Percentiles rank a stretch among this genome's conserved stretches.
These are phyloP conservation scores for Psilocybe cubensis DNA, from an alignment of 768 basidiomycete species.

Conservation along the genomic window DNA sequence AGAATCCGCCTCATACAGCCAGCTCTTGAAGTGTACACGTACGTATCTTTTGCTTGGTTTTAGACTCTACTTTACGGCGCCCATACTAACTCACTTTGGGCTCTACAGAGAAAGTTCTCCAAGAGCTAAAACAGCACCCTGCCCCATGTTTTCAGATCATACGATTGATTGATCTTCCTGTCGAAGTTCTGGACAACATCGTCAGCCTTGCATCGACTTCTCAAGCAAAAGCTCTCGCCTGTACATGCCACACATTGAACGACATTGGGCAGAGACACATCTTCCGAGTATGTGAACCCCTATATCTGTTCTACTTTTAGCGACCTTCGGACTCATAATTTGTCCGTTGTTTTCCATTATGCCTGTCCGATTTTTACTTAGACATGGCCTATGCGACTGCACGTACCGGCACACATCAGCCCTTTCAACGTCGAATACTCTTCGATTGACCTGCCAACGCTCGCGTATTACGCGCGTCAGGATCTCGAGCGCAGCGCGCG, in stretches of 20 bases:
- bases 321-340: not conserved
- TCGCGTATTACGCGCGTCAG: conserved; percentile 17
- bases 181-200: conserved; percentile 24
- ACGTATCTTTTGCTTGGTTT: conserved; percentile 2
- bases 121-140: conserved; percentile 22
- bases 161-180: conserved; percentile 19
- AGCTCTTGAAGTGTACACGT: conserved; percentile 23
- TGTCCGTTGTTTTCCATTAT: too few relatives aligned
- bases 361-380: not conserved
- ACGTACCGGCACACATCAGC: conserved; percentile 19
- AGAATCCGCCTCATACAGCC: conserved; percentile 16
- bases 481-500: conserved; percentile 19
- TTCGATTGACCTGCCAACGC: conserved; percentile 16
- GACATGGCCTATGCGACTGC: conserved; percentile 23
- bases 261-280: conserved; percentile 23
- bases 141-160: conserved; percentile 21
- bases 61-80: not conserved
- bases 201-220: conserved; percentile 12
- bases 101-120: conserved; percentile 20
- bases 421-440: conserved; percentile 24
- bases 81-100: not conserved
- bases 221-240: conserved; percentile 19
- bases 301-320: not conserved
- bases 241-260: conserved; percentile 22
- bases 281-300: conserved; percentile 17